Base-by-base conservation (phyloP, 768 basidiomycete genomes). In the Floccularia luteovirens region DNA sequence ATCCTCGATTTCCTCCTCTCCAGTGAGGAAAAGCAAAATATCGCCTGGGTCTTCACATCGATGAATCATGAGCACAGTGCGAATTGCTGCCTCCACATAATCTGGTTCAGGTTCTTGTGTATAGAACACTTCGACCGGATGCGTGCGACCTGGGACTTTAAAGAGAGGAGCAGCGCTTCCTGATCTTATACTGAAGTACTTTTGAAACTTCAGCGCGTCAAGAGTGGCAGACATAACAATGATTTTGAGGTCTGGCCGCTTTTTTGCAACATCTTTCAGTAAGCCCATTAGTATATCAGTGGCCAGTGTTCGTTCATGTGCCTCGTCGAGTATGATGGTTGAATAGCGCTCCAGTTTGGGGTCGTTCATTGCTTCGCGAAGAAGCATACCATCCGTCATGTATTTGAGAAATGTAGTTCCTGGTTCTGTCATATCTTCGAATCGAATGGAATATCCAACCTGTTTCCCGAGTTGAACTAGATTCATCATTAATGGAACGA, bases 371-470 rank as follows among this genome's bases (percentile, higher is more conserved):
- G 91, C 92, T 66, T 96, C 92, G 14, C 92, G 82, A n/a, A 94
- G 77, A 41, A 90, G 80, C 92, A 97, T 96, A 75, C 94, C 96
- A 51, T 99, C 96, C 12, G 96, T 99, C 93, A 98, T 96, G 67
- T 99, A 98, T 59, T 96, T 97, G 47, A 99, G 71, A 63, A 99
- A 96, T 0, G 96, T 98, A 23, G 83, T 86, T 0, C 88, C 85
- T 0, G 78, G 67, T 49, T 89, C 75, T 31, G 94, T 86, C 88
- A 91, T 85, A 58, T 98, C 96, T 61, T 99, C 94, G 59, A 98
- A 99, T 58, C 94, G 90, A 53, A 97, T 97, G 3, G 90, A 90
- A 62, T 99, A 99, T 41, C 94, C 94, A 46, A 98, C 94, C 47
- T 97, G 83, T 52, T 88, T 82, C 23, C 94, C 94, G 1, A 99